Base-by-base conservation (phyloP, 139 green algal species). In the Tetradesmus lagerheimii region DNA sequence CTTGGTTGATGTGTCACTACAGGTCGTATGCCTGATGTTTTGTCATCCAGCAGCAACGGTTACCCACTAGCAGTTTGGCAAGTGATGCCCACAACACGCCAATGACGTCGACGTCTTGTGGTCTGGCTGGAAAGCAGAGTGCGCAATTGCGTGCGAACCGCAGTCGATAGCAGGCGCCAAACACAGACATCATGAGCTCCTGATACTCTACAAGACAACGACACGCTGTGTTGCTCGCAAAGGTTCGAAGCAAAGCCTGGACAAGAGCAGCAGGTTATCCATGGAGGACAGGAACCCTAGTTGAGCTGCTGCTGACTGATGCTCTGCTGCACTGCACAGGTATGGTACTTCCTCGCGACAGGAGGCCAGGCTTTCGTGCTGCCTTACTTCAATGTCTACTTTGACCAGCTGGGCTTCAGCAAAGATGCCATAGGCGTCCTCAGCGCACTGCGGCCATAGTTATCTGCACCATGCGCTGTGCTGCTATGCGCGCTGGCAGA, bases 381-480 rank as follows among this genome's bases (percentile, higher is more conserved):
- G 39, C 90, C 90, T 6, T 93, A 89, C 74, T 82, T 89, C 67
- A 93, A 93, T 41, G 45, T 93, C 12, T 93, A 87, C 50, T 91
- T 91, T 38, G 45, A 76, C 88, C 37, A 75, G 71, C 41, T 53
- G 76, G 76, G 76, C 35, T 82, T 82, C 76, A 82, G 50, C 45
- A 43, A 92, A 23, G 67, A 76, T 23, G 76, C 88, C 37, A 93
- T 93, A 39, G 90, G 90, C 25, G 37, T 91, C 6, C 80, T 93
- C 15, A 67, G 84, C 18, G 90, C 90, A 4, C 47, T 93, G 34
- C 43, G 78, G 18, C 86, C 90, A 41, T 93, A 86, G 90, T 45
- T 93, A 14, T 79, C 88, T 14, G 90, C 90, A 45, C 20, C n/a
- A 43, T 79, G 85, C 66, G 85, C 78, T 4, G 71, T 85, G 20